phyloP scores from a whole-genome alignment of 1,139 yeast genomes.

The Meyerozyma smithsonii region DNA sequence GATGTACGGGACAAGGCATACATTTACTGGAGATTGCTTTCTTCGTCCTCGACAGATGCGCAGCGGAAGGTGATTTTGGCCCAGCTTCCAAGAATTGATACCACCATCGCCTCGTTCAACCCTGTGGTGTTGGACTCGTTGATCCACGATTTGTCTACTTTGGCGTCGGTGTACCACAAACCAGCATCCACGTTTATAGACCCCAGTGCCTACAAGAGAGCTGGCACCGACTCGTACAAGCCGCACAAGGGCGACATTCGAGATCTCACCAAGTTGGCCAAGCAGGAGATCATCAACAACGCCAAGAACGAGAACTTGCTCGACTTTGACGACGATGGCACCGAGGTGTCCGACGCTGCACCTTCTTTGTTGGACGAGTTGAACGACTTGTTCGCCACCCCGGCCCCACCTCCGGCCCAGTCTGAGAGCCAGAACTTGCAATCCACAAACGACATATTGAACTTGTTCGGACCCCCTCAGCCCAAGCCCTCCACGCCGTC shows the following conservation, averaged over 20 bases:
- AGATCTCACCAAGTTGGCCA: conserved; percentile 75
- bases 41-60: conserved; percentile 43
- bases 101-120: conserved; percentile 69
- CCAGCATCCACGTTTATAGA: conserved; percentile 70
- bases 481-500: conserved; percentile 7
- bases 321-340: conserved; percentile 70
- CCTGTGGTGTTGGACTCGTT: conserved; percentile 65
- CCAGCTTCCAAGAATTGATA: conserved; percentile 64
- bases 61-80: conserved; percentile 52
- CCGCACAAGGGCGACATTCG: conserved; percentile 45
- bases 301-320: conserved; percentile 76
- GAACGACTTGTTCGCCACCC: conserved; percentile 56
- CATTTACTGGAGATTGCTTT: conserved; percentile 88
- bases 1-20: conserved; percentile 94
- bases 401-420: conserved; percentile 12
- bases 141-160: conserved; percentile 71
- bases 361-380: conserved; percentile 52
- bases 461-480: conserved; percentile 24
- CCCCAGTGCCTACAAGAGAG: conserved; percentile 20
- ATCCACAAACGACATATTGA: conserved; percentile 41
- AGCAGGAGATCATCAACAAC: conserved; percentile 65
- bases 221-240: conserved; percentile 15
- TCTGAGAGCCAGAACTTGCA: conserved; percentile 5
- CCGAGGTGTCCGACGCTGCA: conserved; percentile 22
- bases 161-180: conserved; percentile 86